Base-by-base conservation (phyloP, 148 eudicot genomes). In the Rhododendron williamsianum region DNA sequence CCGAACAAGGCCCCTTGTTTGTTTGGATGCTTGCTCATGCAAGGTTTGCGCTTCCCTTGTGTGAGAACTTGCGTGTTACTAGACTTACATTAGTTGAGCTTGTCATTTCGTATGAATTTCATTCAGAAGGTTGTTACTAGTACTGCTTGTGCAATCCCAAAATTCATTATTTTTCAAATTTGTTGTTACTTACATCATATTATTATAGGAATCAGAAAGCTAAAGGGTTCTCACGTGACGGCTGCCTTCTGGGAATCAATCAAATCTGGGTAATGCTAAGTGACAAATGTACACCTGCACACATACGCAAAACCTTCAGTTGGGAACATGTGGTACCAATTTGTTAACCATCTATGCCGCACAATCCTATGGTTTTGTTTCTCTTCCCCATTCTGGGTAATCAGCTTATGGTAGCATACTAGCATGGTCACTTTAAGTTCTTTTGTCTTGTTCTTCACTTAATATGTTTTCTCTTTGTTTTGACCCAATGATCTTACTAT, bases 191-290 rank as follows among this genome's bases (percentile, higher is more conserved):
- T 38, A 52, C 36, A 49, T 48, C 21, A 80, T 73, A 52, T 76
- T 12, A 46, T 77, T 88, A 89, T 94, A 96, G 98, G 94, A 60
- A 90, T 89, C 82, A 87, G 90, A 86, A 92, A 86, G 84, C 88
- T 85, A 51, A 93, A 89, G 86, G 23, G 89, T 90, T 88, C 90
- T 83, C 86, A 81, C 49, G 82, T 93, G 85, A 93, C 92, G 86
- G 93, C 98, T 82, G 88, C 87, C 84, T 92, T 96, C 88, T 96
- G 98, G 98, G 98, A 96, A 72, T 92, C 98, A 87, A 91, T 96
- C 87, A 91, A 91, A 91, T 93, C 96, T 78, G 98, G 98, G 98
- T 96, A 94, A 88, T 85, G 46, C 45, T 83, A 38, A 10, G 76
- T 46, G 58, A 72, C 58, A 52, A 81, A 86, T 74, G 52, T 72